Conservation (phyloP, 768 basidiomycete genomes). For the Pulveroboletus sp. region DNA sequence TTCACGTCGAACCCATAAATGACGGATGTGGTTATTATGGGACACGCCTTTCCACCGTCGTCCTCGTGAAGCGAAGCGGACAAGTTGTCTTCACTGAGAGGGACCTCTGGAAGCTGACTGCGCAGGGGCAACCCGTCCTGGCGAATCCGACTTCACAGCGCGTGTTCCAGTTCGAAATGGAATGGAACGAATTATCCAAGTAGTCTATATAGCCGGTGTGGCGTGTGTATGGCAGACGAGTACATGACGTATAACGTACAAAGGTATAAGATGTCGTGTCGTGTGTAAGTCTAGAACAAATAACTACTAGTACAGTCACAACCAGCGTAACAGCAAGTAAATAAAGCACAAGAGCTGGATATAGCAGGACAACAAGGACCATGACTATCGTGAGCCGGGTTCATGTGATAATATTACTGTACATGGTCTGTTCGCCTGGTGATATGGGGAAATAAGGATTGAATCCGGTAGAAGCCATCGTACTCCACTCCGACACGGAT, state of each 20-base stretch:
- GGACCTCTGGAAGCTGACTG: slow-evolving; percentile 54
- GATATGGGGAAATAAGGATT: slow-evolving; percentile 66
- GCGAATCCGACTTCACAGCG: slow-evolving; percentile 44
- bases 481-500: slow-evolving; percentile 58
- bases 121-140: slow-evolving; percentile 36
- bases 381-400: not conserved
- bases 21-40: slow-evolving; percentile 41
- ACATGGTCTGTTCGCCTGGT: slow-evolving; percentile 50
- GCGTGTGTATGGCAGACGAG: slow-evolving; percentile 17
- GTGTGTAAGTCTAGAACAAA: slow-evolving; percentile 26
- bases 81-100: slow-evolving; percentile 65
- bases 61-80: slow-evolving; percentile 60
- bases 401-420: slow-evolving; percentile 55
- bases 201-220: slow-evolving; percentile 17
- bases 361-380: slow-evolving; percentile 2
- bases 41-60: slow-evolving; percentile 68
- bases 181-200: slow-evolving; percentile 12
- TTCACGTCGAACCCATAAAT: slow-evolving; percentile 54
- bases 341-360: slow-evolving; percentile 17
- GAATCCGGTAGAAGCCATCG: slow-evolving; percentile 50
- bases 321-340: slow-evolving; percentile 28
- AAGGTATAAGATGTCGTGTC: slow-evolving; percentile 13
- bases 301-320: slow-evolving; percentile 28
- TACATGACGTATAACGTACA: slow-evolving; percentile 35
- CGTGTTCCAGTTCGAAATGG: slow-evolving; percentile 45